Percentiles rank a stretch among this genome's conserved stretches.
Evolutionary conservation across 2,329 filamentous ascomycete genomes (phyloP).

Genomic region (Raffaelea ambrosiae): DNA sequence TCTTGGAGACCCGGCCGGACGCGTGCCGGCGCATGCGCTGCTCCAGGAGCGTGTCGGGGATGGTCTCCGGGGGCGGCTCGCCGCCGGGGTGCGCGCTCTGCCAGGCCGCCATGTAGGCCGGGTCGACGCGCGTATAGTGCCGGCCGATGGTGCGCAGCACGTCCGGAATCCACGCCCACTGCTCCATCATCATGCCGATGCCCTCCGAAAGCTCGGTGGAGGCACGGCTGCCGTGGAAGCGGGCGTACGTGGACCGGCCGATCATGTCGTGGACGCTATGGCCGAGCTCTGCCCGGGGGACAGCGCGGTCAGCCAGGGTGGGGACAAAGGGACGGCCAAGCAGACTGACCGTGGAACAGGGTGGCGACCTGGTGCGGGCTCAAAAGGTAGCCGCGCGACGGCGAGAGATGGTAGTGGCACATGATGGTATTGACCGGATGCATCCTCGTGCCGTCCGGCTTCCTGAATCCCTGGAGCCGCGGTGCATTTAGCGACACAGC

Average conservation of each 20-base stretch:
- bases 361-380: no score
- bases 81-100: neutral
- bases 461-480: neutral
- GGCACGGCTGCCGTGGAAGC: neutral
- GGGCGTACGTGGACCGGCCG: neutral
- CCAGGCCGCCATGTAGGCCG: neutral
- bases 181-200: neutral
- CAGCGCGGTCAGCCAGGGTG: neutral
- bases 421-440: neutral
- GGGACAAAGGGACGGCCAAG: neutral
- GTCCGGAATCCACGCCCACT: neutral
- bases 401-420: neutral
- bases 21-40: no score
- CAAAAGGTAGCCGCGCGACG: neutral
- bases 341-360: neutral
- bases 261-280: conserved; percentile 1
- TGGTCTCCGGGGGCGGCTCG: neutral
- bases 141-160: neutral
- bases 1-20: no score
- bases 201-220: neutral
- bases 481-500: no score
- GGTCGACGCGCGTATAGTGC: conserved; percentile 1
- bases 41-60: neutral
- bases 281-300: conserved; percentile 2
- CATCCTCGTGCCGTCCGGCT: neutral